Base-by-base conservation (phyloP, 1,139 yeast genomes). In the Debaryomyces psychrophilus region DNA sequence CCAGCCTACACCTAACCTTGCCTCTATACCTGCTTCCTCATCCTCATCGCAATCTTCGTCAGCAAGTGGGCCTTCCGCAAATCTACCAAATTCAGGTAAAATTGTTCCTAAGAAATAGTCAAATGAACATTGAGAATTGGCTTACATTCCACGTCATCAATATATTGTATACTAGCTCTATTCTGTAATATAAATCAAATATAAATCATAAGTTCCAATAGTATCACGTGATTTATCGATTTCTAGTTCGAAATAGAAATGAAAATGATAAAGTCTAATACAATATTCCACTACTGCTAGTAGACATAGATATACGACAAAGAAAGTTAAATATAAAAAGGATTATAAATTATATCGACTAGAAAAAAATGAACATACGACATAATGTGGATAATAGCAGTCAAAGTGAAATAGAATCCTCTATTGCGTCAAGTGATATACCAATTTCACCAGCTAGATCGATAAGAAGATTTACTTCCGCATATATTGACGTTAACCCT, bases 21-120 rank as follows among this genome's bases (percentile, higher is more conserved):
- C 26, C 2, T 38, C 41, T 18, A 17, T 38, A n/a, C 33, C 41
- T 7, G 25, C 34, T 4, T 38, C 41, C 14, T 28, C 41, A 9
- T n/a, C 41, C 5, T 38, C 41, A 14, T 38, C 41, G 14, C n/a
- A 34, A 11, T 38, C 41, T 8, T 38, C 41, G 5, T 38, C 41
- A 8, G 27, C 15, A 6, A 38, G 34, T 18, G 41, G 34, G 2
- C 34, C 41, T 7, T 12, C 40, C 8, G 9, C 40, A 37, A 37
- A 25, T 26, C 26, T 18, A 26, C 31, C 20, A 5, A 37, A 37
- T 11, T 11, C 28, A 9, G 20, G 18, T 20, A 37, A 37, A 17
- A 25, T 12, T n/a, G n/a, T 22, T 14, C 28, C 27, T 35, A 25
- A 17, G 11, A 37, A 26, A 31, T 17, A 25, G 28, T 12, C 18